A percentile compares a stretch with the other conserved stretches of the same genome.
phyloP scores from a whole-genome alignment of 2,329 filamentous ascomycete species.

The Venturia effusa region DNA sequence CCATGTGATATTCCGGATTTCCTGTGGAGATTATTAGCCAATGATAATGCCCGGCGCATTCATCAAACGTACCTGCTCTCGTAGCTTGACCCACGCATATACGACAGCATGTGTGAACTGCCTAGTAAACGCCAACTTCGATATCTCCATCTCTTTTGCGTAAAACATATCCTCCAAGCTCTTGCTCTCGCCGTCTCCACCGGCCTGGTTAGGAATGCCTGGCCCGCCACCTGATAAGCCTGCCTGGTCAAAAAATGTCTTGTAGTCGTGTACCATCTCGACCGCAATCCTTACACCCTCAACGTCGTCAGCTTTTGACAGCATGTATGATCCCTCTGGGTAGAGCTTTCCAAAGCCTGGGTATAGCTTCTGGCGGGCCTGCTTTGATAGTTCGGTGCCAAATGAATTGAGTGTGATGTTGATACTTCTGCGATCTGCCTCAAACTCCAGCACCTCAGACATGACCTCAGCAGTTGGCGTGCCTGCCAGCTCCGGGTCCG shows the following conservation, averaged over 20 bases:
- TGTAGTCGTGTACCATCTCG: constrained; percentile 88
- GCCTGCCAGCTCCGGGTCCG: constrained; percentile 71
- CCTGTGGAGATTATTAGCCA: constrained; percentile 40
- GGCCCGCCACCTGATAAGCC: constrained; percentile 63
- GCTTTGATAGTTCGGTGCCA: constrained; percentile 88
- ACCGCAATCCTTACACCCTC: constrained; percentile 90
- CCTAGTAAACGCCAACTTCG: constrained; percentile 85
- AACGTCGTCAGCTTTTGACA: constrained; percentile 86
- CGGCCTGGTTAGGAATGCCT: constrained; percentile 71
- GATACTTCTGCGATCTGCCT: constrained; percentile 91
- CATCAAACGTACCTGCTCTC: constrained; percentile 68
- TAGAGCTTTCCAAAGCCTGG: constrained; percentile 84
- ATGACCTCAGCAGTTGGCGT: constrained; percentile 91
- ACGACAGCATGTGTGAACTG: constrained; percentile 94
- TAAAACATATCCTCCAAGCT: constrained; percentile 98
- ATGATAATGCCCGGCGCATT: neutral
- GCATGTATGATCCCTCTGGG: constrained; percentile 88
- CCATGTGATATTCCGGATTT: constrained; percentile 99
- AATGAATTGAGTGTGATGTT: constrained; percentile 99
- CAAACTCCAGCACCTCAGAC: constrained; percentile 91
- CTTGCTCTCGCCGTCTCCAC: constrained; percentile 72
- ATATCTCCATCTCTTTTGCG: constrained; percentile 98
- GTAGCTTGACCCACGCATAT: constrained; percentile 94
- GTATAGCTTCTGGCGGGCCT: constrained; percentile 91
- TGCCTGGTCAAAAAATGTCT: constrained; percentile 91